Base-by-base conservation (phyloP, 73 alveolate genomes). In the Paramecium pentaurelia region DNA sequence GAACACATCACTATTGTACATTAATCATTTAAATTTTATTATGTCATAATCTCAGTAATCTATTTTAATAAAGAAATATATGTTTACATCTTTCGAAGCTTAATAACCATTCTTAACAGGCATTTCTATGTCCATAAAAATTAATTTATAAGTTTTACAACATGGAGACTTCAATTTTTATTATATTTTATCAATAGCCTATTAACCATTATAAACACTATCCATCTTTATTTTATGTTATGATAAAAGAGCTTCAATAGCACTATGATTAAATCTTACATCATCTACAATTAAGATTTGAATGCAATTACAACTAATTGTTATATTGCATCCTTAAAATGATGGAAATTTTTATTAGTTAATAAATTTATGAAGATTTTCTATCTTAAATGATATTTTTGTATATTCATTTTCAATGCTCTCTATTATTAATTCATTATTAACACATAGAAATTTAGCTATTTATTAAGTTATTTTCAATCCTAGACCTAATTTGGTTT, bases 401-500 rank as follows among this genome's bases (percentile, higher is more conserved):
- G 87, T 73, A n/a, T 73, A 40, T 5, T 3, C 16, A 38, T 40
- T 40, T 28, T 73, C 87, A 8, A 9, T 20, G 12, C 87, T 73
- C 4, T 36, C 64, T 8, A 73, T 73, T 37, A 73, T n/a, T 18
- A 73, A 73, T 37, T 73, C 18, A 14, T 73, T 73, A 73, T 73
- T 22, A n/a, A 73, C 18, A 37, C 87, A 73, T 36, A 73, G 32
- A 73, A 5, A 73, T 73, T 73, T 73, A 8, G 87, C 87, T 14
- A 73, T 73, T 73, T 73, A 40, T 73, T 73, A 73, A 30, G 87
- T 37, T 2, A 73, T 37, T 18, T 44, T 73, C 47, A 73, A 73
- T 22, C 87, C 87, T 73, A 73, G 10, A 11, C 87, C 87, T 40
- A 73, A 73, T 73, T 73, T 73, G 3, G 60, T 73, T 73, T 73